Conservation (phyloP, 2,329 filamentous ascomycete species). For the Calonectria henricotiae region DNA sequence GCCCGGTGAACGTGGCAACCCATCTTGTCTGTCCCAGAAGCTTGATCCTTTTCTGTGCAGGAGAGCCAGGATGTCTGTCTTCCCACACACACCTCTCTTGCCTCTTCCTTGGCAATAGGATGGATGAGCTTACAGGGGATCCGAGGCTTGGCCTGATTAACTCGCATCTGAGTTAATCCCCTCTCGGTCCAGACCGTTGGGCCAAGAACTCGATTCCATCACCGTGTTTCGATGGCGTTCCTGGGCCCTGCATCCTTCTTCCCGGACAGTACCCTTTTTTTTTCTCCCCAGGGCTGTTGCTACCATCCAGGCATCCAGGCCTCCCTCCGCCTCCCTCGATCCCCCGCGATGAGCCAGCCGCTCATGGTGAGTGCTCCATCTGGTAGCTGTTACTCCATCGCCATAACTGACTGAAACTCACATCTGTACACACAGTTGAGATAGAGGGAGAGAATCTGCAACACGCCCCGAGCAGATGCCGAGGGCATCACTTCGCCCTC, state of each 20-base stretch:
- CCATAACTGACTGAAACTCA: background rate
- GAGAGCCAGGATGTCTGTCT: background rate
- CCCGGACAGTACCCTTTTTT: constrained; percentile 5
- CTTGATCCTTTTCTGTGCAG: background rate
- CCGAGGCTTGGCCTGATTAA: constrained; percentile 13
- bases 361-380: background rate
- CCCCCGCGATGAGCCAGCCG: constrained; percentile 5
- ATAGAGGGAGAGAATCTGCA: constrained; percentile 18
- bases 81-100: background rate
- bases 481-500: constrained; percentile 39
- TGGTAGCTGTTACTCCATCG: background rate
- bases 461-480: constrained; percentile 24
- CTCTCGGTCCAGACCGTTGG: constrained; percentile 3
- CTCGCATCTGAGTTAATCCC: constrained; percentile 4
- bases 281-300: background rate
- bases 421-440: background rate
- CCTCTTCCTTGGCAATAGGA: background rate
- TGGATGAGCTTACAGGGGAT: background rate
- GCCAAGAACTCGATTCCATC: background rate
- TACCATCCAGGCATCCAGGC: background rate
- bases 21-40: background rate
- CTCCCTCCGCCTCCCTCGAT: background rate
- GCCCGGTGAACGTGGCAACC: background rate
- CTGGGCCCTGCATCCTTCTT: background rate
- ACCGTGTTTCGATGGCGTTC: background rate